A percentile compares a stretch with the other conserved stretches of the same genome.
phyloP scores from a whole-genome alignment of 371 early-diverging fungal species.

The Apophysomyces ossiformis region DNA sequence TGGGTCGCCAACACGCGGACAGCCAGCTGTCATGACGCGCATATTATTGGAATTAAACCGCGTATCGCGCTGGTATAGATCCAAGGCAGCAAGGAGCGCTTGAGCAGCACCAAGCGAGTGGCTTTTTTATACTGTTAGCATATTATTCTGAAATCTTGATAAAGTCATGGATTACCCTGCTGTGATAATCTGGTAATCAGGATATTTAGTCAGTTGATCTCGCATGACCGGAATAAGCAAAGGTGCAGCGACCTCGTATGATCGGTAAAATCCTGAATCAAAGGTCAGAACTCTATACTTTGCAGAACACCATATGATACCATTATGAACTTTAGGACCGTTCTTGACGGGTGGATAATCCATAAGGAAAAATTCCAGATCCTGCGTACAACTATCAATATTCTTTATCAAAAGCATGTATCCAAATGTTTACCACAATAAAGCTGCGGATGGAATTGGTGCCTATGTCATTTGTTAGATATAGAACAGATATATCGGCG shows the following conservation, averaged over 20 bases:
- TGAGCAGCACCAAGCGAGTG: slow-evolving; percentile 22
- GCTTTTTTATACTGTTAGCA: neutral
- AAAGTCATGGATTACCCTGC: slow-evolving; percentile 14
- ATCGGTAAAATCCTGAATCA: slow-evolving; percentile 19
- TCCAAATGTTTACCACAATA: slow-evolving; percentile 17
- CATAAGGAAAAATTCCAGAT: slow-evolving; percentile 13
- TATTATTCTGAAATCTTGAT: neutral
- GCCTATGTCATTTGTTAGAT: neutral
- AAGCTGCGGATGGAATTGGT: slow-evolving; percentile 23
- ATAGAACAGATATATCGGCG: neutral
- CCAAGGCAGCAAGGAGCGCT: slow-evolving; percentile 16
- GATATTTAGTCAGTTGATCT: slow-evolving; percentile 13
- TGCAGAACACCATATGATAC: neutral
- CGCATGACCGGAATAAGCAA: slow-evolving; percentile 10
- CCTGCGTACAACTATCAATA: neutral
- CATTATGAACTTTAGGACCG: slow-evolving; percentile 24
- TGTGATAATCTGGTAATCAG: slow-evolving; percentile 14
- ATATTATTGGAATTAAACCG: slow-evolving; percentile 17
- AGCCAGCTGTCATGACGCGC: slow-evolving; percentile 19
- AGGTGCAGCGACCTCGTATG: slow-evolving; percentile 17
- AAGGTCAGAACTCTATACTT: neutral
- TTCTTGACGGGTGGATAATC: slow-evolving; percentile 16
- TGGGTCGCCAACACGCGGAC: slow-evolving; percentile 25
- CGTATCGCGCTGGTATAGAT: slow-evolving; percentile 19
- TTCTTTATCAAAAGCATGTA: neutral